Evolutionary conservation across 192 early-diverging fungal genomes (phyloP).

Genomic region (Gonapodya prolifera): DNA sequence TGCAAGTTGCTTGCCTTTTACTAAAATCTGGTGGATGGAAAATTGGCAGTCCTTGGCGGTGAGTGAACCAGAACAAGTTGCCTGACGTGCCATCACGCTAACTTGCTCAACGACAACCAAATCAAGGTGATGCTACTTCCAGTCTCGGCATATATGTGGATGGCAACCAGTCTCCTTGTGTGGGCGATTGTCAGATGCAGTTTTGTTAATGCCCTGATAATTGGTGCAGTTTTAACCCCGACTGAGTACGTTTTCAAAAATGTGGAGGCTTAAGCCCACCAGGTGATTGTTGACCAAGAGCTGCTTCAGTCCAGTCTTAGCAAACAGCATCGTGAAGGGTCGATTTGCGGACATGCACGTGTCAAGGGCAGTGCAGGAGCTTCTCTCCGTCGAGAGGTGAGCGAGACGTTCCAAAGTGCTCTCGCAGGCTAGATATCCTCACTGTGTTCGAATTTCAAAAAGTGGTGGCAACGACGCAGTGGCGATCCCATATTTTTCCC

Average conservation of each 20-base stretch:
- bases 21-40: neutral
- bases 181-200: neutral
- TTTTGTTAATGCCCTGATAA: conserved; percentile 57
- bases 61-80: too few relatives aligned
- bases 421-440: conserved; percentile 17
- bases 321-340: conserved; percentile 89
- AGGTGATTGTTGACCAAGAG: too few relatives aligned
- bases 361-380: conserved; percentile 55
- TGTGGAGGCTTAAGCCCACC: neutral
- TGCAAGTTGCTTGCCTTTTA: neutral
- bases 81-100: too few relatives aligned
- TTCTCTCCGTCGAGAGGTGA: conserved; percentile 60
- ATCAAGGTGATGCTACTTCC: neutral
- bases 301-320: conserved; percentile 42
- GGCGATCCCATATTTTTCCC: conserved; percentile 69
- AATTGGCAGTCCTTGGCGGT: neutral
- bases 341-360: conserved; percentile 85
- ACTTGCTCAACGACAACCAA: too few relatives aligned
- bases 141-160: neutral
- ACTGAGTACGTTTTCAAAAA: conserved; percentile 57
- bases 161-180: neutral
- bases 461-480: conserved; percentile 82
- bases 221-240: conserved; percentile 75
- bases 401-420: neutral
- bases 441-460: conserved; percentile 12